Conservation (phyloP, 78 protist genomes). For the Neovahlkampfia damariscottae region DNA sequence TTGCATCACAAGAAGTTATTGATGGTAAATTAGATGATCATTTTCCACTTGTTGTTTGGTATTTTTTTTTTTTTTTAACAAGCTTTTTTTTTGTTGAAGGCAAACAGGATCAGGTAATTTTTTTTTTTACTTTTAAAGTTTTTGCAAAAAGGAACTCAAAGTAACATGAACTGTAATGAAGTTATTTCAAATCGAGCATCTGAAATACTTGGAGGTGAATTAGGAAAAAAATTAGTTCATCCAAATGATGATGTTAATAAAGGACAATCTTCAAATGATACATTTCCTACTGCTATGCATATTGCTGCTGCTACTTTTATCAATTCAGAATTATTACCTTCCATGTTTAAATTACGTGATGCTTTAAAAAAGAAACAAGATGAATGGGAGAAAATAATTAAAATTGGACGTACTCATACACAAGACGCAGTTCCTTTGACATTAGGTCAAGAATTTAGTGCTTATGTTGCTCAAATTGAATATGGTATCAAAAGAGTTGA, state of each 20-base stretch:
- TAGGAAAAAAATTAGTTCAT: constrained; percentile 74
- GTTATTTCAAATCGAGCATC: constrained; percentile 51
- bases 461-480: constrained; percentile 64
- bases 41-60: constrained; percentile 85
- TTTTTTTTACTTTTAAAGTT: too few relatives aligned
- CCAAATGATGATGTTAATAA: constrained; percentile 93
- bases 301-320: constrained; percentile 66
- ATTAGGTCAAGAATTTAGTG: constrained; percentile 82
- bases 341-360: constrained; percentile 17
- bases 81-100: too few relatives aligned
- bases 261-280: constrained; percentile 81
- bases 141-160: constrained; percentile 91
- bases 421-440: constrained; percentile 88
- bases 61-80: too few relatives aligned
- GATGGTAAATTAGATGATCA: constrained; percentile 65
- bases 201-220: constrained; percentile 63
- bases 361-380: constrained; percentile 47
- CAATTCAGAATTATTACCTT: constrained; percentile 40
- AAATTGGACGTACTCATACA: constrained; percentile 88
- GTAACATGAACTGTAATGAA: constrained; percentile 90
- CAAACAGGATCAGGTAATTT: too few relatives aligned
- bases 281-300: constrained; percentile 93
- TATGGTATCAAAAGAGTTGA: constrained; percentile 45
- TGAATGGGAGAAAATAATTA: constrained; percentile 53
- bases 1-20: not conserved